phyloP scores from a whole-genome alignment of 768 basidiomycete species.

The Podaxis pistillaris region DNA sequence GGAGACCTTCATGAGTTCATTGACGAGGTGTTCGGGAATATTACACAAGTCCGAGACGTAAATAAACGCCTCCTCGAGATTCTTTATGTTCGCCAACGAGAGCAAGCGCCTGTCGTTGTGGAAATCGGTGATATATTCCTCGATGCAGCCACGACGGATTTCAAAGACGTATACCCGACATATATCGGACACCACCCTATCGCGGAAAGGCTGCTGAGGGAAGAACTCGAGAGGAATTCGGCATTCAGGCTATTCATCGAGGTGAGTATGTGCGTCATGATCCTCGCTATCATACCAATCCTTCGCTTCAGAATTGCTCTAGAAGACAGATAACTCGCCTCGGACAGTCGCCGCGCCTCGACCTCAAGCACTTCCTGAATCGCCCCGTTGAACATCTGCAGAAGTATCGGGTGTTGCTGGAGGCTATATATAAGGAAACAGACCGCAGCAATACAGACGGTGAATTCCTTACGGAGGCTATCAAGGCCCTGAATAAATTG shows the following conservation, averaged over 20 bases:
- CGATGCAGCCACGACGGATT: conserved; percentile 76
- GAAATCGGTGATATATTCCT: conserved; percentile 89
- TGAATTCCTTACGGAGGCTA: conserved; percentile 81
- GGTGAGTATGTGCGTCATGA: conserved; percentile 36
- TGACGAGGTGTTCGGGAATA: conserved; percentile 85
- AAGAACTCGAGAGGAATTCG: conserved; percentile 80
- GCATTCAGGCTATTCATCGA: conserved; percentile 85
- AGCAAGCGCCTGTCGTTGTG: conserved; percentile 80
- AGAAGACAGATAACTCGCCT: conserved; percentile 39
- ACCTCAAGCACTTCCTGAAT: conserved; percentile 78
- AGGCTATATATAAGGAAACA: conserved; percentile 85
- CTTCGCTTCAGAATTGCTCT: conserved; percentile 38
- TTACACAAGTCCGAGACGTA: conserved; percentile 78
- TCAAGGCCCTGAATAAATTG: conserved; percentile 78
- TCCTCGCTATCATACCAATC: not conserved
- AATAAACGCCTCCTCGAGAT: conserved; percentile 79
- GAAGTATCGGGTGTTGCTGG: conserved; percentile 80
- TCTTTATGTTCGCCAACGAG: conserved; percentile 81
- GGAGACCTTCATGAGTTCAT: conserved; percentile 79
- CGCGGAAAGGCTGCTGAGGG: conserved; percentile 83
- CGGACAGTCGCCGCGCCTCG: conserved; percentile 43
- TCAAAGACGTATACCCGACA: conserved; percentile 78
- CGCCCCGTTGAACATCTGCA: conserved; percentile 81
- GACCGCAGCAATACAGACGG: conserved; percentile 76
- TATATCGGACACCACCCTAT: conserved; percentile 86